phyloP scores from a whole-genome alignment of 176 grass and related monocot species.

The Ananas comosus region DNA sequence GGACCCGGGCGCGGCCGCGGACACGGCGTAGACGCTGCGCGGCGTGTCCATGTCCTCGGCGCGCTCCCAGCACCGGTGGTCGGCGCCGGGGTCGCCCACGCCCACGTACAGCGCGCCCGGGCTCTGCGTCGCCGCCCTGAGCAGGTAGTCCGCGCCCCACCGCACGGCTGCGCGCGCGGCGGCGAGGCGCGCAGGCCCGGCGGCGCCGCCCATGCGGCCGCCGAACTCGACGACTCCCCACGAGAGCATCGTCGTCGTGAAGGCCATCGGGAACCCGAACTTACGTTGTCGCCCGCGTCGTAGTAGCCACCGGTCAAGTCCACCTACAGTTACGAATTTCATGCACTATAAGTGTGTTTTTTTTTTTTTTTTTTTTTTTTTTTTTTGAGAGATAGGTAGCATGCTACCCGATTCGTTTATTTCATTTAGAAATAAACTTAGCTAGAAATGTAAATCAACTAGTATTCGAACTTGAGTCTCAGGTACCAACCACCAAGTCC shows the following conservation, averaged over 20 bases:
- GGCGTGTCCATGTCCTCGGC: slow-evolving; percentile 89
- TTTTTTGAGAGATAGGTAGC: too few relatives aligned
- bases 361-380: too few relatives aligned
- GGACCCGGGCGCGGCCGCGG: slow-evolving; percentile 42
- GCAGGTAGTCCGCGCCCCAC: slow-evolving; percentile 82
- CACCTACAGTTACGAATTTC: slow-evolving; percentile 28
- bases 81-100: slow-evolving; percentile 65
- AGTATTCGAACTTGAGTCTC: too few relatives aligned
- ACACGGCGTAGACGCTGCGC: slow-evolving; percentile 54
- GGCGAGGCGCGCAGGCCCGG: not conserved
- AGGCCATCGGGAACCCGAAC: slow-evolving; percentile 85
- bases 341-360: too few relatives aligned
- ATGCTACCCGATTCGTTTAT: too few relatives aligned
- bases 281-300: slow-evolving; percentile 88
- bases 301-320: slow-evolving; percentile 81
- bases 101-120: slow-evolving; percentile 61
- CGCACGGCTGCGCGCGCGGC: slow-evolving; percentile 44
- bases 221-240: slow-evolving; percentile 69
- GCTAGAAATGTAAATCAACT: too few relatives aligned
- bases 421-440: too few relatives aligned
- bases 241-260: slow-evolving; percentile 65
- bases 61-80: slow-evolving; percentile 78
- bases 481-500: too few relatives aligned
- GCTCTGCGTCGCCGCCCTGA: slow-evolving; percentile 45
- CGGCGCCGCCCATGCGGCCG: slow-evolving; percentile 22